Evolutionary conservation across 176 grass and related monocot genomes (phyloP).

Genomic region (Aegilops longissima): DNA sequence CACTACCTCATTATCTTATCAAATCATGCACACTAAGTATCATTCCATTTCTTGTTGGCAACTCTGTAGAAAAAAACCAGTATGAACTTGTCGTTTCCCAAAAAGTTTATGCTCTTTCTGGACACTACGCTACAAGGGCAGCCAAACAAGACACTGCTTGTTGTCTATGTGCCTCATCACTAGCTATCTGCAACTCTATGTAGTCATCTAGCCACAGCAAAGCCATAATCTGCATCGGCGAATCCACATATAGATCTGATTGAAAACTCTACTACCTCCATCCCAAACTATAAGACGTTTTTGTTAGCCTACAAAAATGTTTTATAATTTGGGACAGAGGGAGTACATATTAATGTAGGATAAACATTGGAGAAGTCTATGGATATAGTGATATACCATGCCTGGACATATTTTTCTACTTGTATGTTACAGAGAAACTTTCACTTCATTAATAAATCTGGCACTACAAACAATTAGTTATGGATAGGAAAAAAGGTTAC

Average conservation of each 20-base stretch:
- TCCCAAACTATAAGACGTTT: no score
- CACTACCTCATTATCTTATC: conserved; percentile 40
- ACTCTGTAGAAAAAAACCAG: neutral
- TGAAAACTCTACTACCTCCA: no score
- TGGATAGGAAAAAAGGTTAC: neutral
- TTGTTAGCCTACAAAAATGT: no score
- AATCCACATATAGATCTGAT: neutral
- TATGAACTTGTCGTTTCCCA: conserved; percentile 9
- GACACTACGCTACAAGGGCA: conserved; percentile 6
- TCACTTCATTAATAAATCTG: neutral
- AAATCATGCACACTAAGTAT: conserved; percentile 28
- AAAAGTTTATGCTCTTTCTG: conserved; percentile 28
- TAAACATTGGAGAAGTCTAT: neutral
- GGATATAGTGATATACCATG: neutral
- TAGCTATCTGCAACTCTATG: neutral
- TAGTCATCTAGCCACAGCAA: neutral
- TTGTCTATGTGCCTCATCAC: neutral
- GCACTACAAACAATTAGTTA: neutral
- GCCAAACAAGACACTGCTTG: neutral
- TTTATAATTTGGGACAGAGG: no score
- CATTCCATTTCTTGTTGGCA: conserved; percentile 16
- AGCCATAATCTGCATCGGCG: neutral
- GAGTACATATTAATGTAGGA: neutral
- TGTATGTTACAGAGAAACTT: neutral
- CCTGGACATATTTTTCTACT: neutral